Evolutionary conservation across 306 rosid genomes (phyloP), one percentile per base, ranked within the genome.

Genomic region (Sphenostylis stenocarpa): DNA sequence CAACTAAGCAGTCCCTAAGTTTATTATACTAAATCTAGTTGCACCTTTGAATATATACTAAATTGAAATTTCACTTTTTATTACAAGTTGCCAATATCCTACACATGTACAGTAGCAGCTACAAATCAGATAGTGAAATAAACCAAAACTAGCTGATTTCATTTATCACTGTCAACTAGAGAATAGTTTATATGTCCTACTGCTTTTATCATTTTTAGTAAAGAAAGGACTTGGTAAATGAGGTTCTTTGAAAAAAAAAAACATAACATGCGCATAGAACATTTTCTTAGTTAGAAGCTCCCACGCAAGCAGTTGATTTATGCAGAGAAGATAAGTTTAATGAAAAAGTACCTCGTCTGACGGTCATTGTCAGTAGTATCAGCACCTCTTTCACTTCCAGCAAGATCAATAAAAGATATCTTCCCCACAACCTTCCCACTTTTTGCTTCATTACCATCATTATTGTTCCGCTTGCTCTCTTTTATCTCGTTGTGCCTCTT

Each of bases 361-460:
- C 99, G 93, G 73, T 95, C 99, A 87, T 95, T 92, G 84, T 95
- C 99, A 60, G 99, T 95, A 70, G 99, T 95, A 89, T 92, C 99
- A 20, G 99, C 99, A 34, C 99, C 99, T 85, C 99, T 90, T 91
- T 95, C 99, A 81, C 97, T 95, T 63, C 99, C 99, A 75, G 99
- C 99, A 73, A 95, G 96, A 91, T 95, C 97, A 74, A 95, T 95
- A 75, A 95, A 95, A 75, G 99, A 95, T 78, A 95, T 88, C 83
- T 95, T 95, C 87, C 99, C 99, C 73, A 95, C 96, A 82, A 92
- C 91, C 87, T 88, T 95, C 70, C 93, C 97, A 81, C 70, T 67
- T 86, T 85, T 89, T 36, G 88, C 76, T 78, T 95, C 97, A 87
- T 95, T 87, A 76, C 67, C 96, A 67, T 95, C 99, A 73, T 78